Evolutionary conservation across 345 rosid species (phyloP).

Genomic region (Clarkia xantiana): DNA sequence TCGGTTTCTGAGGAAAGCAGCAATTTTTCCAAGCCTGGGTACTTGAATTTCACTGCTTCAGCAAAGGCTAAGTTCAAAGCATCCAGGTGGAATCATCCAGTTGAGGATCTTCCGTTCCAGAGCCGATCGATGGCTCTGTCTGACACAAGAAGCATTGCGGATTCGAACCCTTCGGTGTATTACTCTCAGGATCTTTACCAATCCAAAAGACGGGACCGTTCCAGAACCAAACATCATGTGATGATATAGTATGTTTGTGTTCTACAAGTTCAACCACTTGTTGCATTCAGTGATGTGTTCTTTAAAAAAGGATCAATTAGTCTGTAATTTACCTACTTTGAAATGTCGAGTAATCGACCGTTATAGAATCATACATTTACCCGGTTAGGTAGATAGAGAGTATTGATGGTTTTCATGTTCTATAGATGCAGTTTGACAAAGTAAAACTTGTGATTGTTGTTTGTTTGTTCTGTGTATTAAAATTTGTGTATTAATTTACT

Average conservation of each 20-base stretch:
- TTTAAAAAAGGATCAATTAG: no score
- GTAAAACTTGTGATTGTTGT: no score
- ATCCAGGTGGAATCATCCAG: slow-evolving; percentile 13
- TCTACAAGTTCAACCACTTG: slow-evolving; percentile 6
- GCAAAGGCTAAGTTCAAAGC: slow-evolving; percentile 62
- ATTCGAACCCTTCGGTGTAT: slow-evolving; percentile 24
- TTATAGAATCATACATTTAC: no score
- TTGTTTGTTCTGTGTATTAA: no score
- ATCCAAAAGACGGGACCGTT: slow-evolving; percentile 14
- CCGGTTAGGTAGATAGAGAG: no score
- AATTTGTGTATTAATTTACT: no score
- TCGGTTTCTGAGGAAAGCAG: slow-evolving; percentile 30
- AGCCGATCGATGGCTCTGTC: slow-evolving; percentile 31
- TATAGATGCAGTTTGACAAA: no score
- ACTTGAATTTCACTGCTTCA: slow-evolving; percentile 65
- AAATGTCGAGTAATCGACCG: no score
- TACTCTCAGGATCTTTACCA: slow-evolving; percentile 39
- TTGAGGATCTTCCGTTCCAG: slow-evolving; percentile 22
- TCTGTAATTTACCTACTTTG: no score
- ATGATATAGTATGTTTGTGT: neutral
- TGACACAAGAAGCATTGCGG: slow-evolving; percentile 36
- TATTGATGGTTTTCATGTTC: no score
- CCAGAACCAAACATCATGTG: slow-evolving; percentile 2
- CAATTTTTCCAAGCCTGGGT: slow-evolving; percentile 42
- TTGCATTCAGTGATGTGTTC: neutral